Base-by-base conservation (phyloP, 73 alveolate species). In the Strombidium stylifer region DNA sequence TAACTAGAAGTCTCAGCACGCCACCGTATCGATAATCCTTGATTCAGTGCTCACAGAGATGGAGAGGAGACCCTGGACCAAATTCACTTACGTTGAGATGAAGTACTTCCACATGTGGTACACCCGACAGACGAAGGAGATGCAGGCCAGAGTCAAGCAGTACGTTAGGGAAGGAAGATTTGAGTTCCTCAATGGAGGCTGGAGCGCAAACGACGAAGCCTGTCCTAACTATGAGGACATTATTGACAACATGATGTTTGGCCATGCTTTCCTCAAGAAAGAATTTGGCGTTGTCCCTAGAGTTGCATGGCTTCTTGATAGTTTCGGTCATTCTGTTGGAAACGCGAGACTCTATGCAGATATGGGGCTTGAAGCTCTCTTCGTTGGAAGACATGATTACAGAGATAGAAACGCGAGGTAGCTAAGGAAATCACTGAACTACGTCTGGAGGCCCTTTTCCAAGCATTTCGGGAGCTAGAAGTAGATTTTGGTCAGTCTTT, bases 151-250 rank as follows among this genome's bases (percentile, higher is more conserved):
- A 50, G 88, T 89, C 37, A 89, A 75, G 56, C 45, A 56, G 41
- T 84, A 85, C 15, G 85, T 92, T 27, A 24, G 67, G 48, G 76
- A 69, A 41, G 96, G 96, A 12, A 21, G 93, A 40, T 66, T 89
- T 42, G 98, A 89, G 46, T 64, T 92, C 27, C 84, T 91, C 26
- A 81, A 76, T 50, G 98, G 95, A 3, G 98, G 98, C 3, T 89
- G 96, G 97, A 79, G 87, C 19, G 89, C 89, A 97, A 87, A 89
- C 66, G 98, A 92, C 69, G 98, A 92, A 56, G 98, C 98, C 0
- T 66, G 92, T 18, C 51, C 93, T 25, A 77, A 82, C 67, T 82
- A 75, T 65, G 93, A 86, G 36, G 96, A 91, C 69, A 81, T 87
- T 35, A 75, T 91, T 19, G 86, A 91, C 69, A 68, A 84, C 57